Evolutionary conservation across 2,329 filamentous ascomycete genomes (phyloP), one percentile per base, ranked within the genome.

Genomic region (Alternaria longipes): DNA sequence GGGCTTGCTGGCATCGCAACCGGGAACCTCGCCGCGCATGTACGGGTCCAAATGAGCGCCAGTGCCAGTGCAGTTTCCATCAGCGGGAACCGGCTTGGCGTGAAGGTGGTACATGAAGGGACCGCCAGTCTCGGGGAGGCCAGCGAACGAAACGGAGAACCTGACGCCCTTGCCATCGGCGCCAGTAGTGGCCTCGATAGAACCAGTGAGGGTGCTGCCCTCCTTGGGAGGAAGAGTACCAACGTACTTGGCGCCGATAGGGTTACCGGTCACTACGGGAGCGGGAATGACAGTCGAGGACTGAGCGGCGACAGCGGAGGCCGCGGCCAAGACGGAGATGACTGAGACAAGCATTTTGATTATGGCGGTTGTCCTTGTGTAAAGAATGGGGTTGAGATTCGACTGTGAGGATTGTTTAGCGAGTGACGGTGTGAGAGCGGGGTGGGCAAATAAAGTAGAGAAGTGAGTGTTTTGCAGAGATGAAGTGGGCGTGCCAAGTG

Each of bases 31-130:
- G 63, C 79, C 80, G 52, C 75, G 77, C 59, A 72, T 74, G 71
- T 79, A 82, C 1, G 82, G 81, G 62, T 83, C 79, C 41, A 83
- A 70, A 61, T 82, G 80, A 28, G 74, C 78, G 42, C 77, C 75
- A 20, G 81, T 77, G 6, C 68, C 74, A 16, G 78, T 78, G 74
- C 82, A 84, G 72, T 81, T 82, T 63, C 81, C 80, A 51, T 79
- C 73, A 3, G 73, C 60, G 6, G 77, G 77, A 30, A 83, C 74
- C 3, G 80, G 75, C 68, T 77, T 78, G 61, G 79, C 74, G 74
- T 83, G 80, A 63, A 84, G 73, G 72, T 82, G 79, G 75, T 84
- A 84, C 62, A 79, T 73, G 74, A 83, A 83, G 9, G 81, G 81
- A 34, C 81, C 81, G 24, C 80, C 80, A 49, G 74, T 69, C 14